phyloP scores from a whole-genome alignment of 345 rosid species.

The Streptanthus diversifolius region DNA sequence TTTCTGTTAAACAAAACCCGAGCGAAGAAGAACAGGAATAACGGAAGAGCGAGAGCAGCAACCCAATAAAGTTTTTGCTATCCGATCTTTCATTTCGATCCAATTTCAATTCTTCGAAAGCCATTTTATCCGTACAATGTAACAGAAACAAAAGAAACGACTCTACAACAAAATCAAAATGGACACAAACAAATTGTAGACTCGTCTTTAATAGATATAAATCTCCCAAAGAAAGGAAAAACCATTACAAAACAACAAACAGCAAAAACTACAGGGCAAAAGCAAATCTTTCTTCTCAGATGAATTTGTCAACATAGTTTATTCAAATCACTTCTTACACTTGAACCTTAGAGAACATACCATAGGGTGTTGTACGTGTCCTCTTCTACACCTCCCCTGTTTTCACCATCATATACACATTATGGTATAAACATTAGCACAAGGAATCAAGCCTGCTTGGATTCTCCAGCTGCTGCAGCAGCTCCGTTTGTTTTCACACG shows the following conservation, averaged over 20 bases:
- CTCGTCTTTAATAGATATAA: neutral
- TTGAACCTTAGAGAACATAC: neutral
- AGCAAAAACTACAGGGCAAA: neutral
- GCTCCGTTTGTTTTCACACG: slow-evolving; percentile 41
- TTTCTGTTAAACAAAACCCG: too few species aligned
- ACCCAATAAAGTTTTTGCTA: too few species aligned
- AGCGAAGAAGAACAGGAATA: too few species aligned
- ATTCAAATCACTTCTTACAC: slow-evolving; percentile 7
- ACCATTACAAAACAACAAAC: neutral
- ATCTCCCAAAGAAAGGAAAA: neutral
- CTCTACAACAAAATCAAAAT: too few species aligned
- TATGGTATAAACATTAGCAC: slow-evolving; percentile 14
- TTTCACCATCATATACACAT: slow-evolving; percentile 28
- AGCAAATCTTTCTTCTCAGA: neutral
- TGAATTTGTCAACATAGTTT: slow-evolving; percentile 24
- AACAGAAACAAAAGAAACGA: too few species aligned
- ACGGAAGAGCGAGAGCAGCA: too few species aligned
- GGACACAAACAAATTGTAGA: neutral
- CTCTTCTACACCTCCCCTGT: slow-evolving; percentile 12
- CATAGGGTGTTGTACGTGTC: neutral
- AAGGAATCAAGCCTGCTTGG: slow-evolving; percentile 44
- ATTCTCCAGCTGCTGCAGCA: slow-evolving; percentile 40
- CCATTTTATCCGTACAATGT: too few species aligned
- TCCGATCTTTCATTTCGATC: too few species aligned
- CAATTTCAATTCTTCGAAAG: too few species aligned